Base-by-base conservation (phyloP, 352 stramenopile species). In the Halophytophthora polymorphica region DNA sequence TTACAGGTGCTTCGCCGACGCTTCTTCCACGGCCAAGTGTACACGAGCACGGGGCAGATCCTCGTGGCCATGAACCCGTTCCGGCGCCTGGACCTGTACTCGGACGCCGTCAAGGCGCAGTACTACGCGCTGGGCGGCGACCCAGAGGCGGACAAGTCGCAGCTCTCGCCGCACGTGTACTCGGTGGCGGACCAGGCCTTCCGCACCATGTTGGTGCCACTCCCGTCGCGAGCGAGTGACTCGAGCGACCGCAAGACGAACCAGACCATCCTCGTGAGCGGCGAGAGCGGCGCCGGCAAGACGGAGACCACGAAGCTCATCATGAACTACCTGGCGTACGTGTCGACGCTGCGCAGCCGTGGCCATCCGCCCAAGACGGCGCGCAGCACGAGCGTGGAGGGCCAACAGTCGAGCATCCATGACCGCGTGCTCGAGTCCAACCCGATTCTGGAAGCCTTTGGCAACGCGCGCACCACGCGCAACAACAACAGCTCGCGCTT, bases 401-500 rank as follows among this genome's bases (percentile, higher is more conserved):
- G 55, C 40, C 55, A 66, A 15, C 44, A 88, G 37, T 71, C 74
- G 14, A 76, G 70, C 2, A 90, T 93, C 55, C 80, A 90, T 46
- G 83, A 90, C 47, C 87, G 93, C 53, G 78, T 98, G 17, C 66
- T 98, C 15, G 90, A 98, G 59, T 97, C 88, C 3, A 98, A 98
- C 50, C 92, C 93, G 48, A 97, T 98, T 54, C 64, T 98, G 2
- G 95, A 98, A 65, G 88, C 92, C 6, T 98, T 98, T 51, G 95
- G 95, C 8, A 98, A 98, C 64, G 93, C 93, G 25, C 75, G 88
- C 22, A 98, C 95, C 3, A 92, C 96, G n/a, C 79, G 92, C 41
- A 98, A 98, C 72, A 96, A 99, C 71, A 99, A 99, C 71, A 97
- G 76, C 10, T 95, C 75, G 69, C 86, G 95, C 11, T 98, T 98